A percentile compares a stretch with the other conserved stretches of the same genome.
These are phyloP conservation scores for Fremontodendron californicum DNA, from an alignment of 345 rosid species.

Conservation along the genomic window DNA sequence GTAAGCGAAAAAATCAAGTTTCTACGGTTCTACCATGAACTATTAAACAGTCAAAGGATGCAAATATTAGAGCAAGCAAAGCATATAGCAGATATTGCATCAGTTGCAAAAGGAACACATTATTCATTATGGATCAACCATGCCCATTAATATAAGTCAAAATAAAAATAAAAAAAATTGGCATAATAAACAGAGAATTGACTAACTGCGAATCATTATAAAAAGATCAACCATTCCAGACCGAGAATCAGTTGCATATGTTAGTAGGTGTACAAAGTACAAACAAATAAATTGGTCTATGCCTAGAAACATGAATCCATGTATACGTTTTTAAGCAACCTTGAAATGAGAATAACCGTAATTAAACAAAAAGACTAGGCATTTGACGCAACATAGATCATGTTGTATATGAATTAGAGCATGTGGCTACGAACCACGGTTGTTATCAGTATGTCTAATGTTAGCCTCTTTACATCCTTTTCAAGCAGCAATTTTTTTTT, in stretches of 20 bases:
- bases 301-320: no score
- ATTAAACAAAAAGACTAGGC: not conserved
- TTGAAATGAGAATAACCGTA: not conserved
- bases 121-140: not conserved
- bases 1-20: not conserved
- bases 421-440: no score
- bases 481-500: not conserved
- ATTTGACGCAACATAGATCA: not conserved
- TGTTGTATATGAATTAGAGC: no score
- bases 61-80: not conserved
- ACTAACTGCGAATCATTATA: not conserved
- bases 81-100: not conserved
- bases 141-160: not conserved
- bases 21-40: not conserved
- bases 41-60: not conserved
- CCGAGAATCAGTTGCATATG: no score
- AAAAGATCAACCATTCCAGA: not conserved
- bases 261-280: no score
- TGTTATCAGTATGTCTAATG: not conserved
- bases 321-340: no score
- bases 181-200: not conserved
- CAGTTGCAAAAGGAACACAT: not conserved
- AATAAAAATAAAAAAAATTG: not conserved
- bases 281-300: no score
- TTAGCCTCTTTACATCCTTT: constrained; percentile 3